phyloP scores from a whole-genome alignment of 495 filamentous ascomycete species.

The Corynascus novoguineensis region DNA sequence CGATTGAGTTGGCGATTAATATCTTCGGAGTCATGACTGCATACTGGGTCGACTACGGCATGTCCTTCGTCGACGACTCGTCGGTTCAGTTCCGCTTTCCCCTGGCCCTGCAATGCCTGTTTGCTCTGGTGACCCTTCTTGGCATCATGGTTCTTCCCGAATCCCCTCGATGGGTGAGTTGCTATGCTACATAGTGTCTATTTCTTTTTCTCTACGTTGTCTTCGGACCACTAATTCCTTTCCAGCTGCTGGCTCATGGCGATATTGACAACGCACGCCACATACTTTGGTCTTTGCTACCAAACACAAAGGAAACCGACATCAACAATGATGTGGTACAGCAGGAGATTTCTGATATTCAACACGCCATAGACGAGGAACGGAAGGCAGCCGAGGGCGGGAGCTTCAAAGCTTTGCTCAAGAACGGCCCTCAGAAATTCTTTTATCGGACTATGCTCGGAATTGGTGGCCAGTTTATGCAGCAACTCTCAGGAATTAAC shows the following conservation, averaged over 20 bases:
- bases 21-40: constrained; percentile 5
- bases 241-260: not conserved
- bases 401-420: not conserved
- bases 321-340: not conserved
- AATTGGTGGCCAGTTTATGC: constrained; percentile 14
- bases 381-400: not conserved
- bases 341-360: not conserved
- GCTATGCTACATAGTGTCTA: not conserved
- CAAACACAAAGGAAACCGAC: not conserved
- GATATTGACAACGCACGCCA: not conserved
- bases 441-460: constrained; percentile 40
- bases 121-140: not conserved
- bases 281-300: not conserved
- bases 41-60: constrained; percentile 4
- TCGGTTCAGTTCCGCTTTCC: not conserved
- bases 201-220: no score
- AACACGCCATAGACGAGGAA: not conserved
- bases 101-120: not conserved
- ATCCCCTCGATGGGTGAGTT: not conserved
- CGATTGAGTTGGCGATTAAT: not conserved
- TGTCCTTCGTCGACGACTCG: not conserved
- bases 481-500: constrained; percentile 55
- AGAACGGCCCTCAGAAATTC: not conserved
- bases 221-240: not conserved
- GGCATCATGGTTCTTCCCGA: not conserved